Conservation (phyloP, 768 basidiomycete genomes). For the Termitomyces titanicus region DNA sequence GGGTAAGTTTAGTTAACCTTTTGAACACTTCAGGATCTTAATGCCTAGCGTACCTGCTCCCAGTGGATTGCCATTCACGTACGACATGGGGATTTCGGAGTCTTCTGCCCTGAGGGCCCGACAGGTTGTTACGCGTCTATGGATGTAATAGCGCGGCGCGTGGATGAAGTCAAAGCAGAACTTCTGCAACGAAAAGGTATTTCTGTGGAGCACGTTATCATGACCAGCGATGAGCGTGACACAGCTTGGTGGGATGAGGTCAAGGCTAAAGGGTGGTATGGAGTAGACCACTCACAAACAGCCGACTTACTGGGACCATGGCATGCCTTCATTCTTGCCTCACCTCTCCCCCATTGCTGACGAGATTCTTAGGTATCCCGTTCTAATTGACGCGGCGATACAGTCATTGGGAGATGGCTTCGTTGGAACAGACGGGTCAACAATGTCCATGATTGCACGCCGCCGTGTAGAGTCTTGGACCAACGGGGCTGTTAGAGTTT, state of each 20-base stretch:
- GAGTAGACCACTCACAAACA: slow-evolving; percentile 47
- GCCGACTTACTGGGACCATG: slow-evolving; percentile 44
- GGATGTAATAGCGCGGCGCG: slow-evolving; percentile 49
- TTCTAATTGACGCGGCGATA: slow-evolving; percentile 70
- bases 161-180: slow-evolving; percentile 51
- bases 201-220: slow-evolving; percentile 48
- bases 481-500: slow-evolving; percentile 44
- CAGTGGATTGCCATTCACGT: slow-evolving; percentile 59
- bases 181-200: slow-evolving; percentile 41
- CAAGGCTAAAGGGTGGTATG: slow-evolving; percentile 45
- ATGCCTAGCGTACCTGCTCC: neutral
- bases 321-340: slow-evolving; percentile 26
- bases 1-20: slow-evolving; percentile 29
- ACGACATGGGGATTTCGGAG: slow-evolving; percentile 51
- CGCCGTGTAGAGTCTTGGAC: slow-evolving; percentile 69
- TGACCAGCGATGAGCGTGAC: slow-evolving; percentile 63
- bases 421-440: slow-evolving; percentile 69
- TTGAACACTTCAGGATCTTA: neutral
- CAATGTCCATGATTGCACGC: slow-evolving; percentile 64
- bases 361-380: slow-evolving; percentile 54
- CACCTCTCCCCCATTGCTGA: neutral
- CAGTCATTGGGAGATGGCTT: slow-evolving; percentile 67
- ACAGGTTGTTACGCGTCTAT: slow-evolving; percentile 52
- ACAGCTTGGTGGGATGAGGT: slow-evolving; percentile 58
- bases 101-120: slow-evolving; percentile 39